Percentiles rank a stretch among this genome's conserved stretches.
These are phyloP conservation scores for Scedosporium dehoogii DNA, from an alignment of 2,329 filamentous ascomycete genomes.

Conservation along the genomic window DNA sequence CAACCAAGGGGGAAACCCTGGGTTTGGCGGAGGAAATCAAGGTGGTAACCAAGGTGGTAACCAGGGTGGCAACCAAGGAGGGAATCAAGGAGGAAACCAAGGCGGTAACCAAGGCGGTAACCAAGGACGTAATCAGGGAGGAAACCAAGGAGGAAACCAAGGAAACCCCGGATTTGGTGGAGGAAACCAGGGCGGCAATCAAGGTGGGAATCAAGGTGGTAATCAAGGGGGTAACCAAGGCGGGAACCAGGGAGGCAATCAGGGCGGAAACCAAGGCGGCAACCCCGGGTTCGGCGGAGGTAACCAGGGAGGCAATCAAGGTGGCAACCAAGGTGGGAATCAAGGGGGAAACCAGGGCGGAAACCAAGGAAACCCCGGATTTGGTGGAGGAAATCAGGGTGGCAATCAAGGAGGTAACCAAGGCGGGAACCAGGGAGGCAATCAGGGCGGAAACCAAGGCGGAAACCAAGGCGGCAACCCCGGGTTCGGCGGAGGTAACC, in stretches of 20 bases:
- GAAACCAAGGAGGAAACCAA: neutral
- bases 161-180: too few species aligned
- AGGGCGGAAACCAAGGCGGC: neutral
- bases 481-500: neutral
- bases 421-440: neutral
- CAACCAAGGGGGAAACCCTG: neutral
- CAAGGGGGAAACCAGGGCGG: neutral
- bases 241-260: neutral
- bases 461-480: neutral
- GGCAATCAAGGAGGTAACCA: neutral
- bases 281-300: neutral
- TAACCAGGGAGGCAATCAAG: neutral
- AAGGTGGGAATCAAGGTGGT: neutral
- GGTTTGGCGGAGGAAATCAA: neutral
- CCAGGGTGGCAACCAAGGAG: neutral
- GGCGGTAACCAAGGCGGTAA: neutral
- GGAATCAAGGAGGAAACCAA: neutral
- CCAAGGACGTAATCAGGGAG: neutral
- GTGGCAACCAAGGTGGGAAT: neutral
- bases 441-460: neutral
- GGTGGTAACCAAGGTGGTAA: neutral
- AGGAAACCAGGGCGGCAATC: neutral
- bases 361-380: too few species aligned
- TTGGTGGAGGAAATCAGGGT: neutral
- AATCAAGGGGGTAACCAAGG: neutral